Evolutionary conservation across 1,284 basidiomycete species (phyloP).

Genomic region (Naganishia sp.): DNA sequence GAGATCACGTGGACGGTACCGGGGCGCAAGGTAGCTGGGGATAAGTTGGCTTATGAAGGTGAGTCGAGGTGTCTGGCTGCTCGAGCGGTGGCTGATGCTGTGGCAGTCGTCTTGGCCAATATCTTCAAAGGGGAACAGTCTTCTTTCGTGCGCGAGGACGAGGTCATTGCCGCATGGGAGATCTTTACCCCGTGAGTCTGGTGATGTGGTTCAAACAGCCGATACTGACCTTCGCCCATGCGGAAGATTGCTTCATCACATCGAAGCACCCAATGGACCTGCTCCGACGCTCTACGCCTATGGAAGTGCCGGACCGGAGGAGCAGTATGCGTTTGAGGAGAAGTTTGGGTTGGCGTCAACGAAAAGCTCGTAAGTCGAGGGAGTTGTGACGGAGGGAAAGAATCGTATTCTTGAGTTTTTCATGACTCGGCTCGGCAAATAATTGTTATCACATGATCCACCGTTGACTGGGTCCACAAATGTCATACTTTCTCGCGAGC

Average conservation of each 20-base stretch:
- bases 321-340: slow-evolving; percentile 31
- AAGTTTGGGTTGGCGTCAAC: slow-evolving; percentile 23
- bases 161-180: slow-evolving; percentile 34
- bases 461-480: not conserved
- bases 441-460: not conserved
- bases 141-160: slow-evolving; percentile 34
- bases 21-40: slow-evolving; percentile 30
- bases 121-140: slow-evolving; percentile 32
- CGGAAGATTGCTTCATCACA: slow-evolving; percentile 26
- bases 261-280: slow-evolving; percentile 32
- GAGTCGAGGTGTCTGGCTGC: not conserved
- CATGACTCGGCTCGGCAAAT: too few species aligned
- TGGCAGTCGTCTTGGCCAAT: slow-evolving; percentile 37
- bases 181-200: slow-evolving; percentile 37
- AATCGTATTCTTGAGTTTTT: too few species aligned
- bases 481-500: not conserved
- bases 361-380: too few species aligned
- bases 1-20: slow-evolving; percentile 31
- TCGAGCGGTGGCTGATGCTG: slow-evolving; percentile 26
- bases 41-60: slow-evolving; percentile 34
- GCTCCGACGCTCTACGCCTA: slow-evolving; percentile 30
- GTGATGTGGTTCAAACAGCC: not conserved
- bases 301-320: slow-evolving; percentile 30
- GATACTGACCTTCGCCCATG: not conserved
- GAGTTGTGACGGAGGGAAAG: too few species aligned